A percentile compares a stretch with the other conserved stretches of the same genome.
phyloP scores from a whole-genome alignment of 2,329 filamentous ascomycete species.

The Penicillium freii region DNA sequence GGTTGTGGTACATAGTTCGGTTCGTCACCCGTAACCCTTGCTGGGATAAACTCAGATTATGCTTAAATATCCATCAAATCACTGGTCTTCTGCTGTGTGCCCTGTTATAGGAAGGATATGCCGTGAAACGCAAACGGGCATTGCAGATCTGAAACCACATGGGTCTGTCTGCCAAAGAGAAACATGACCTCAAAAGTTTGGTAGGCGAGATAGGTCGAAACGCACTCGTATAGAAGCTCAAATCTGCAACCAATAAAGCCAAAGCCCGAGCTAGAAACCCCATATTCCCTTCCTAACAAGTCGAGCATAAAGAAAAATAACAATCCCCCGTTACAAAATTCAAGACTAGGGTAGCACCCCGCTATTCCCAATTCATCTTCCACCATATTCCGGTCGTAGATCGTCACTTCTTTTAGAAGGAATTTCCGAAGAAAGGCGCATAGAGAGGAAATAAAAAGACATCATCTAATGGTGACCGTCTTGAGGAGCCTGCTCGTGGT shows the following conservation, averaged over 20 bases:
- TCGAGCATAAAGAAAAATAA: neutral
- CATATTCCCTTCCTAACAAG: neutral
- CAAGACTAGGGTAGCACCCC: neutral
- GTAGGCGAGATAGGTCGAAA: neutral
- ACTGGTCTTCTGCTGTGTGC: neutral
- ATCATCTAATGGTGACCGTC: slow-evolving; percentile 18
- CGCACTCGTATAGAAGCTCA: neutral
- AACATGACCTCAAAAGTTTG: neutral
- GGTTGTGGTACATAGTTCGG: neutral
- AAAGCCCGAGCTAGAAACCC: neutral
- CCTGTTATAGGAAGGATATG: neutral
- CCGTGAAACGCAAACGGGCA: neutral
- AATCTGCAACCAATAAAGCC: neutral
- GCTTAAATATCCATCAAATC: neutral
- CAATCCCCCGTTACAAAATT: neutral
- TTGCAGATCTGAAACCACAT: slow-evolving; percentile 1
- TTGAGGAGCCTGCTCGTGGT: slow-evolving; percentile 17
- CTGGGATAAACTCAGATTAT: neutral
- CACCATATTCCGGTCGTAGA: slow-evolving; percentile 1
- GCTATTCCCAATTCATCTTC: neutral
- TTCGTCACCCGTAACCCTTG: neutral
- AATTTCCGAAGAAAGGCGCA: neutral
- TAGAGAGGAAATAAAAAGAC: neutral
- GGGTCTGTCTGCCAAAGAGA: neutral
- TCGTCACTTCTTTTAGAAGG: slow-evolving; percentile 13